These are phyloP conservation scores for Penicillium bialowiezense DNA, from an alignment of 495 filamentous ascomycete species.

Conservation along the genomic window DNA sequence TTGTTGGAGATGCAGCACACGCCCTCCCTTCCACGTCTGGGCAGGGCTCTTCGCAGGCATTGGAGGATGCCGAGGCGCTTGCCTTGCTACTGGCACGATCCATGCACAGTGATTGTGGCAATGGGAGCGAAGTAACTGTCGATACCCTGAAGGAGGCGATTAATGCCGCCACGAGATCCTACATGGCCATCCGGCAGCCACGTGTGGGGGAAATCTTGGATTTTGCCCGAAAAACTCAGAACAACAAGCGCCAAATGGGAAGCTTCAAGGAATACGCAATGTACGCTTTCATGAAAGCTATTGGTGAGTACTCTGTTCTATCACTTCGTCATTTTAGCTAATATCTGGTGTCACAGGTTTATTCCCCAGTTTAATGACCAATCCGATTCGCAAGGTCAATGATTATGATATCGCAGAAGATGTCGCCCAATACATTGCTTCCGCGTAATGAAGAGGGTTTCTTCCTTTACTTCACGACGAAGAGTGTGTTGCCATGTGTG, in stretches of 20 bases:
- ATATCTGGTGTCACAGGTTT: constrained; percentile 4
- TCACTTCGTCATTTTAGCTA: background rate
- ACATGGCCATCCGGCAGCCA: constrained; percentile 28
- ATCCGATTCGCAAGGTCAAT: constrained; percentile 3
- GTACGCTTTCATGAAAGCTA: constrained; percentile 33
- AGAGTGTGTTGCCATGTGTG: too few species aligned
- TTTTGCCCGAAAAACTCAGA: constrained; percentile 26
- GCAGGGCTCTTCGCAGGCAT: constrained; percentile 46
- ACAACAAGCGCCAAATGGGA: constrained; percentile 31
- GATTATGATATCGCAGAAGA: constrained; percentile 15
- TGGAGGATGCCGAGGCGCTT: constrained; percentile 45
- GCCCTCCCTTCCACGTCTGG: constrained; percentile 46
- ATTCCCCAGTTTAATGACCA: constrained; percentile 7
- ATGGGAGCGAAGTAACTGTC: background rate
- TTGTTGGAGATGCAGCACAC: constrained; percentile 47
- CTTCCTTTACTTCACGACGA: too few species aligned
- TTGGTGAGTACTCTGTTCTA: constrained; percentile 16
- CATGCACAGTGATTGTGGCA: constrained; percentile 8
- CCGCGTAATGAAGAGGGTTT: background rate
- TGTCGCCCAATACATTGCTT: constrained; percentile 1
- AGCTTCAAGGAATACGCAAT: constrained; percentile 31
- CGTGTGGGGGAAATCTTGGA: constrained; percentile 29
- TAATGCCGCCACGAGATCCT: constrained; percentile 24
- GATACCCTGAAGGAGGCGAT: constrained; percentile 14
- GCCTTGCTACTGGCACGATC: constrained; percentile 32